A percentile compares a stretch with the other conserved stretches of the same genome.
phyloP scores from a whole-genome alignment of 768 basidiomycete species.

The Rhodotorula toruloides region DNA sequence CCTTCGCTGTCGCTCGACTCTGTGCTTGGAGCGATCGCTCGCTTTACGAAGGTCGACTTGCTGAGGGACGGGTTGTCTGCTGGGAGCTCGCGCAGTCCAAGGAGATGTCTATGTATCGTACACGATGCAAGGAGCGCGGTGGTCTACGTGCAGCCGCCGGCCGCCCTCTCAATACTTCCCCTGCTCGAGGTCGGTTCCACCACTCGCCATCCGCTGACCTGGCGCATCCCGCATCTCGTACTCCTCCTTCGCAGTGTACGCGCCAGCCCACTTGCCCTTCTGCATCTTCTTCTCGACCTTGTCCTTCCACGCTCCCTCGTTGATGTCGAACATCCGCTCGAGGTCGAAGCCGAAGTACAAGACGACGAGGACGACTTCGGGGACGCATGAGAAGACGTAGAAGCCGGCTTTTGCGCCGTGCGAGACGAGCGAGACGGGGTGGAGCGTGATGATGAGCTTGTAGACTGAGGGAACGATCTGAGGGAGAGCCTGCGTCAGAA shows the following conservation, averaged over 20 bases:
- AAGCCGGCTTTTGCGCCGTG: conserved; percentile 15
- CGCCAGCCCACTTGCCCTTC: not conserved
- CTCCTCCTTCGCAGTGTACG: not conserved
- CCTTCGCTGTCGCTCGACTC: too few species aligned
- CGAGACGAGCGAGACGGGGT: not conserved
- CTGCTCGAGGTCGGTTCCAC: too few species aligned
- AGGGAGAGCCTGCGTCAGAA: not conserved
- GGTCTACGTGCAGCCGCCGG: too few species aligned
- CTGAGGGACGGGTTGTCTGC: too few species aligned
- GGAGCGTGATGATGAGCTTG: not conserved
- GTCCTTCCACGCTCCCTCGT: conserved; percentile 7
- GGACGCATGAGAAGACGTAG: conserved; percentile 9
- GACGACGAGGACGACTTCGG: not conserved
- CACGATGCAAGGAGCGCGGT: too few species aligned
- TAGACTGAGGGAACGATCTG: conserved; percentile 12
- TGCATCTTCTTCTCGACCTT: conserved; percentile 2
- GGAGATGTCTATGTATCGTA: too few species aligned
- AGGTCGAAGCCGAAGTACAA: not conserved
- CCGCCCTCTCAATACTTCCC: too few species aligned
- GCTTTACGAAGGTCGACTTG: too few species aligned
- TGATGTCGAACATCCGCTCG: not conserved
- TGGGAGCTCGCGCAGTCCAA: too few species aligned
- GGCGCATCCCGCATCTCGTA: not conserved
- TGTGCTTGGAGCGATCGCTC: too few species aligned
- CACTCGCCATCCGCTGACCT: not conserved